These are phyloP conservation scores for Paramecium sonneborni DNA, from an alignment of 73 alveolate species.

Conservation along the genomic window DNA sequence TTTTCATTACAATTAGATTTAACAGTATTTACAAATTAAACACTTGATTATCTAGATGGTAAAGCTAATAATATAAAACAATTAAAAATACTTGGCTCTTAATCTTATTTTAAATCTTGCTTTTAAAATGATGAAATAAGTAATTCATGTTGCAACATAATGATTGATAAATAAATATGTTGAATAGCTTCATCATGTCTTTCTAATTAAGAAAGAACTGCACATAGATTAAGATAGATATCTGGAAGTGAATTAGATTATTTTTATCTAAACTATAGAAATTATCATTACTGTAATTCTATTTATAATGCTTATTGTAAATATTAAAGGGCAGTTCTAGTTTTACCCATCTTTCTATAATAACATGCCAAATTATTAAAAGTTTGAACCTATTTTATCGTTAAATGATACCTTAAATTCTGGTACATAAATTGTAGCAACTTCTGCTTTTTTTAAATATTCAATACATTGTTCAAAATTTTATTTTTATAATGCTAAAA, in stretches of 20 bases:
- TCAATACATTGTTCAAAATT: background rate
- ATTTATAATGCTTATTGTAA: slow-evolving; percentile 74
- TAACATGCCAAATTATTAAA: slow-evolving; percentile 52
- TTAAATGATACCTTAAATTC: slow-evolving; percentile 26
- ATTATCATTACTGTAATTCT: slow-evolving; percentile 26
- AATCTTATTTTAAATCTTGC: background rate
- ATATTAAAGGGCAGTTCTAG: slow-evolving; percentile 71
- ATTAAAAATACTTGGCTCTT: background rate
- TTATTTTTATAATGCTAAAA: background rate
- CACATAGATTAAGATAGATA: slow-evolving; percentile 81
- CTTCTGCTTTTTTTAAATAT: background rate
- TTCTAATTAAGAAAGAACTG: slow-evolving; percentile 73
- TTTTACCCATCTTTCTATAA: slow-evolving; percentile 33
- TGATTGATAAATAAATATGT: slow-evolving; percentile 74
- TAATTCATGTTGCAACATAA: slow-evolving; percentile 66
- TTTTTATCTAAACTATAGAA: background rate
- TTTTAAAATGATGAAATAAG: background rate
- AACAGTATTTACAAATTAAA: slow-evolving; percentile 10
- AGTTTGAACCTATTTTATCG: slow-evolving; percentile 42
- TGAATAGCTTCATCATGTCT: slow-evolving; percentile 79
- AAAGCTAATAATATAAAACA: background rate
- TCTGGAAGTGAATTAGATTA: slow-evolving; percentile 64
- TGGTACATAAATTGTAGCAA: background rate
- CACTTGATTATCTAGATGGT: slow-evolving; percentile 24
- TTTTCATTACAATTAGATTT: background rate